phyloP scores from a whole-genome alignment of 371 early-diverging fungal genomes.

The Syncephalastrum racemosum region DNA sequence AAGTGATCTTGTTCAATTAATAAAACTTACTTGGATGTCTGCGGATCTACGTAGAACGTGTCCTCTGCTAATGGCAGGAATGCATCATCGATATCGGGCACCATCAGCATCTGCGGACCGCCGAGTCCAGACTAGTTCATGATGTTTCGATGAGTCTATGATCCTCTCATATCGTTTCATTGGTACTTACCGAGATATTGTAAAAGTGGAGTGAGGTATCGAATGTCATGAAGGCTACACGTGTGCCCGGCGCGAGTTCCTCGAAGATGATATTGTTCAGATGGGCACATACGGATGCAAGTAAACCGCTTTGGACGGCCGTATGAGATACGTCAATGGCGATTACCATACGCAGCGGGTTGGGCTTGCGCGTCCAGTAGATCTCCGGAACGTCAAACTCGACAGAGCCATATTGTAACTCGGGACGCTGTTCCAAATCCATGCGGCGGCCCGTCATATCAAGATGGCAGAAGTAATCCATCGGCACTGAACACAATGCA shows the following conservation, averaged over 20 bases:
- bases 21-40: conserved; percentile 54
- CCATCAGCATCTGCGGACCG: conserved; percentile 94
- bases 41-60: conserved; percentile 82
- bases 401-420: conserved; percentile 83
- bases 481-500: conserved; percentile 54
- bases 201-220: conserved; percentile 95
- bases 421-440: conserved; percentile 87
- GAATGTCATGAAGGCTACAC: conserved; percentile 88
- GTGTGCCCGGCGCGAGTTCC: conserved; percentile 54
- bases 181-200: conserved; percentile 68
- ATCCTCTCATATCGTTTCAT: neutral
- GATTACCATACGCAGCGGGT: conserved; percentile 78
- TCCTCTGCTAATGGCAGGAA: conserved; percentile 90
- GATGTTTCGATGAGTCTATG: neutral
- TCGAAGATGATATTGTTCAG: conserved; percentile 72
- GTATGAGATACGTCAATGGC: conserved; percentile 92
- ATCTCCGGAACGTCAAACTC: conserved; percentile 89
- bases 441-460: conserved; percentile 89
- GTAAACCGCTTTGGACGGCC: conserved; percentile 83
- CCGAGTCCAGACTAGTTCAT: conserved; percentile 60
- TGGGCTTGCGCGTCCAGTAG: conserved; percentile 67
- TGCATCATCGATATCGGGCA: conserved; percentile 87
- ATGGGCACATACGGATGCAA: conserved; percentile 60
- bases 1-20: neutral
- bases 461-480: conserved; percentile 88